Percentiles rank a stretch among this genome's conserved stretches.
Evolutionary conservation across 768 basidiomycete species (phyloP).

Genomic region (Gymnopilus dilepis): DNA sequence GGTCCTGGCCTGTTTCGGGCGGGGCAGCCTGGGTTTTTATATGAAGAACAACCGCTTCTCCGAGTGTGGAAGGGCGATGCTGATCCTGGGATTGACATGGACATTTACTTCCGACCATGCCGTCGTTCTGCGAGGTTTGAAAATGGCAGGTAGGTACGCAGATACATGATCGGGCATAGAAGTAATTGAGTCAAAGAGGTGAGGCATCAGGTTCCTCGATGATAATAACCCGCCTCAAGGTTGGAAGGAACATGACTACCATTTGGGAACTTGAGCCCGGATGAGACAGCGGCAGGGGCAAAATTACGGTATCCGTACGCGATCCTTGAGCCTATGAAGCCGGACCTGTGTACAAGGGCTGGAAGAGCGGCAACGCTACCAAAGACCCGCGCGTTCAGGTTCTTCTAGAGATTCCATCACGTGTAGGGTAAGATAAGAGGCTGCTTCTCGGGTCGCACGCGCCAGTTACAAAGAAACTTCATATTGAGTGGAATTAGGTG

Average conservation of each 20-base stretch:
- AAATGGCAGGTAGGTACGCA: conserved; percentile 34
- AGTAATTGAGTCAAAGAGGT: conserved; percentile 19
- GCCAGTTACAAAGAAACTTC: conserved; percentile 2
- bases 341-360: conserved; percentile 15
- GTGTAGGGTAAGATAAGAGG: conserved; percentile 19
- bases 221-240: conserved; percentile 24
- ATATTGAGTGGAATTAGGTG: conserved; percentile 9
- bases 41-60: conserved; percentile 11
- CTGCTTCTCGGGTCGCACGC: conserved; percentile 19
- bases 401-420: conserved; percentile 17
- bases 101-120: conserved; percentile 24
- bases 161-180: conserved; percentile 30
- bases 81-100: conserved; percentile 28
- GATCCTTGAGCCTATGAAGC: conserved; percentile 18
- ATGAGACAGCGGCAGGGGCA: conserved; percentile 4
- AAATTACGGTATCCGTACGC: conserved; percentile 22
- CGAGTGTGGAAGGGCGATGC: conserved; percentile 19
- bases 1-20: conserved; percentile 19
- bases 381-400: conserved; percentile 9
- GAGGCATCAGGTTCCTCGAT: conserved; percentile 24
- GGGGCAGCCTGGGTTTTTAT: conserved; percentile 27
- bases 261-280: conserved; percentile 12
- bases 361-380: conserved; percentile 19
- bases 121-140: conserved; percentile 24
- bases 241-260: conserved; percentile 18